phyloP scores from a whole-genome alignment of 352 stramenopile genomes.

The Phytophthora megakarya region DNA sequence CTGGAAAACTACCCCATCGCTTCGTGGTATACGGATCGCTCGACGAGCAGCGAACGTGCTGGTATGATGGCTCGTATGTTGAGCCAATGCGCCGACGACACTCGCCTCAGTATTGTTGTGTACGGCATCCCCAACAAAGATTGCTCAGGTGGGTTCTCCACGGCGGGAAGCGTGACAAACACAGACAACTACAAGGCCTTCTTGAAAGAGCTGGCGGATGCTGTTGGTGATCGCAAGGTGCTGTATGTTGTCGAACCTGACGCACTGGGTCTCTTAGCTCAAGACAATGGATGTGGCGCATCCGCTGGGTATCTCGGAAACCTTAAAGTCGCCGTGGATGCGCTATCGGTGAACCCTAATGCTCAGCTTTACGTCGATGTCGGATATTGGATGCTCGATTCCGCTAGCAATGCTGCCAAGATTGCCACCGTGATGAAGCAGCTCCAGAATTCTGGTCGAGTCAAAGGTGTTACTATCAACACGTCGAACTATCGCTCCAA shows the following conservation, averaged over 20 bases:
- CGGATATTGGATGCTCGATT: constrained; percentile 61
- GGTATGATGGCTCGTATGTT: constrained; percentile 38
- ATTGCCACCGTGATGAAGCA: constrained; percentile 48
- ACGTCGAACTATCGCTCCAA: constrained; percentile 77
- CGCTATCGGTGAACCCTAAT: constrained; percentile 61
- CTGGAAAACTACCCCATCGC: constrained; percentile 61
- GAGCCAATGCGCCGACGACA: constrained; percentile 35
- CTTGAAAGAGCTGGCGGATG: constrained; percentile 44
- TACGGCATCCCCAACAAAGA: constrained; percentile 83
- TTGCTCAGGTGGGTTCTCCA: constrained; percentile 55
- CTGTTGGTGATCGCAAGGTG: constrained; percentile 56
- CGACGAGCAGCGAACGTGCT: constrained; percentile 35
- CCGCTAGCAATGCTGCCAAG: constrained; percentile 14
- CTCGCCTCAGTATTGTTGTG: constrained; percentile 61
- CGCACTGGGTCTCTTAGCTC: constrained; percentile 52
- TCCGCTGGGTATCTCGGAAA: constrained; percentile 59
- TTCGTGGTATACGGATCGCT: constrained; percentile 69
- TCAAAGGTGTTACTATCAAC: constrained; percentile 78
- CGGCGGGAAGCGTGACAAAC: constrained; percentile 40
- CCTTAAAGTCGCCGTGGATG: constrained; percentile 48
- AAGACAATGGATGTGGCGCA: constrained; percentile 38
- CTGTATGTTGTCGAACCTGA: constrained; percentile 74
- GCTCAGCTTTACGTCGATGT: constrained; percentile 75
- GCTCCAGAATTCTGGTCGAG: constrained; percentile 33
- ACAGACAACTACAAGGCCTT: constrained; percentile 49